phyloP scores from a whole-genome alignment of 257 asterid genomes.

The Primulina eburnea region DNA sequence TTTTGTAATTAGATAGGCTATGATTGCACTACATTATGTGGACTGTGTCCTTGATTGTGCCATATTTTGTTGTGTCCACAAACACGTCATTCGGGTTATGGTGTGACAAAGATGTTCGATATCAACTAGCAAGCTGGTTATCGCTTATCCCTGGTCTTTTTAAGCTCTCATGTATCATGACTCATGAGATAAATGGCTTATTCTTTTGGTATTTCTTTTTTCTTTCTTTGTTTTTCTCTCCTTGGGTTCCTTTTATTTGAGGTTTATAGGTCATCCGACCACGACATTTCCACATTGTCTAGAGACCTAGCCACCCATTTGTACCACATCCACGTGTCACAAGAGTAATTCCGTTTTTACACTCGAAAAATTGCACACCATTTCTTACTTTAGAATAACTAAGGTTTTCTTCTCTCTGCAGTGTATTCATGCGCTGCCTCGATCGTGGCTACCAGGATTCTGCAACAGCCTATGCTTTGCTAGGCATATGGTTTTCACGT shows the following conservation, averaged over 20 bases:
- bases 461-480: constrained; percentile 14
- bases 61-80: too few species aligned
- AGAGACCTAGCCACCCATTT: too few species aligned
- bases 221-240: too few species aligned
- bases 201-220: too few species aligned
- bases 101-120: neutral
- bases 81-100: too few species aligned
- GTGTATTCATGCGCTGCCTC: constrained; percentile 30
- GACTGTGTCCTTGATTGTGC: too few species aligned
- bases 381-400: constrained; percentile 1
- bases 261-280: too few species aligned
- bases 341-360: neutral
- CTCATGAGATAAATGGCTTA: neutral
- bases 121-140: neutral
- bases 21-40: neutral
- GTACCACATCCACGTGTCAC: too few species aligned
- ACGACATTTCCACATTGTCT: too few species aligned
- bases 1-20: neutral
- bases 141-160: neutral
- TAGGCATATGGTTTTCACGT: neutral
- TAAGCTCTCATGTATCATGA: neutral
- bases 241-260: too few species aligned
- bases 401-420: constrained; percentile 28
- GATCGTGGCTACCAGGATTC: constrained; percentile 18
- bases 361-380: neutral